phyloP scores from a whole-genome alignment of 2,329 filamentous ascomycete genomes.

The Botrytis byssoidea region DNA sequence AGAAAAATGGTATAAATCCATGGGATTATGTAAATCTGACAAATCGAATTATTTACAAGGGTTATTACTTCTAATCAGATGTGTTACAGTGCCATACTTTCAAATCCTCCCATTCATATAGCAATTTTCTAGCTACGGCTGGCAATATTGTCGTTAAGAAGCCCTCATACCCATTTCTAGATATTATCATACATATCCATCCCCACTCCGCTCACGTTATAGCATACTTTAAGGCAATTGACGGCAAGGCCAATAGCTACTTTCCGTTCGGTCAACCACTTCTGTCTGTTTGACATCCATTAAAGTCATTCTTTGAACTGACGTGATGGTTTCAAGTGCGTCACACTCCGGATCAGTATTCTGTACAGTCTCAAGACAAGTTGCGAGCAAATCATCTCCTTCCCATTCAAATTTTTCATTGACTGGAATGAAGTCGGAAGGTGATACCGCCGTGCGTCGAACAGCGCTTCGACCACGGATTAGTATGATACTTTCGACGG shows the following conservation, averaged over 20 bases:
- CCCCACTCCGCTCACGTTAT: neutral
- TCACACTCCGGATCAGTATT: neutral
- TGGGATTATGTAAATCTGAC: neutral
- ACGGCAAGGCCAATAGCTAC: neutral
- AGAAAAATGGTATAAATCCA: neutral
- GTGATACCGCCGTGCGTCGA: neutral
- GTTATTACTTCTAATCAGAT: neutral
- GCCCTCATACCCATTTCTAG: neutral
- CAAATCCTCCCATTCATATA: neutral
- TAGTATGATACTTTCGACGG: slow-evolving; percentile 3
- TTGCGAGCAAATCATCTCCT: neutral
- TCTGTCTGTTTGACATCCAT: neutral
- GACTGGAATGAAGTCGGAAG: neutral
- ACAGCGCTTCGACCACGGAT: neutral
- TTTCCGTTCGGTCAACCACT: neutral
- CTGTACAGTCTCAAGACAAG: neutral
- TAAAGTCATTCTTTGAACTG: neutral
- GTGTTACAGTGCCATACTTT: too few relatives aligned
- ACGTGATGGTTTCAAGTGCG: neutral
- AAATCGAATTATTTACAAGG: neutral
- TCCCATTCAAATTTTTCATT: slow-evolving; percentile 4
- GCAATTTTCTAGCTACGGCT: neutral
- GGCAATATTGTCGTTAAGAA: neutral
- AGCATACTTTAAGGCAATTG: neutral
- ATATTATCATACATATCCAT: neutral